Base-by-base conservation (phyloP, 352 stramenopile genomes). In the Pythium myriotylum region DNA sequence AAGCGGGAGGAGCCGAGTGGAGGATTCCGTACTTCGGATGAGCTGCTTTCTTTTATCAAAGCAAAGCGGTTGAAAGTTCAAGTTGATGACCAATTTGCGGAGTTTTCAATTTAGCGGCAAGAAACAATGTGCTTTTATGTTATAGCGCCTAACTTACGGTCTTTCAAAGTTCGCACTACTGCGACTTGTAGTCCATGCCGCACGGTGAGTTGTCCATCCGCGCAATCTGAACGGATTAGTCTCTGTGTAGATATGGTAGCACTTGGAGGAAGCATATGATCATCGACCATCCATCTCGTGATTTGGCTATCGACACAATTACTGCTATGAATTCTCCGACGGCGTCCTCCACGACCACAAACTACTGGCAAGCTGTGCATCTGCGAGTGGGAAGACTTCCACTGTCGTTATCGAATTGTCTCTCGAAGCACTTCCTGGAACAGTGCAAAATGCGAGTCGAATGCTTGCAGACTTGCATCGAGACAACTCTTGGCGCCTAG, bases 21-120 rank as follows among this genome's bases (percentile, higher is more conserved):
- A 63, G 55, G 55, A 63, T 55, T 59, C 52, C 19, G 42, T 32
- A 63, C 42, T 55, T 63, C 55, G 17, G 55, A 63, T 20, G 32
- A 63, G 46, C 42, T 63, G 55, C 42, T 43, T 51, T 19, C 55
- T 63, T 63, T 63, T 35, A 63, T 52, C 33, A 55, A 63, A 46
- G 23, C 43, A 9, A 54, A 63, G 42, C 55, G 59, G 59, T 61
- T 67, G 2, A 61, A 67, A 54, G 48, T 67, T 67, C 19, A 60
- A 61, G 7, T 51, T 61, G 48, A 63, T 43, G 20, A 26, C 58
- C n/a, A 59, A 48, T 59, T 48, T 55, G 55, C 41, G 55, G 55
- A 63, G 55, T 54, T 54, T 63, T 63, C 46, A 19, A 56, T 32
- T 51, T 52, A 53, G 40, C 22, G 29, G 9, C n/a, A 48, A 20